Evolutionary conservation across 495 filamentous ascomycete species (phyloP).

Genomic region (Amniculicola lignicola): DNA sequence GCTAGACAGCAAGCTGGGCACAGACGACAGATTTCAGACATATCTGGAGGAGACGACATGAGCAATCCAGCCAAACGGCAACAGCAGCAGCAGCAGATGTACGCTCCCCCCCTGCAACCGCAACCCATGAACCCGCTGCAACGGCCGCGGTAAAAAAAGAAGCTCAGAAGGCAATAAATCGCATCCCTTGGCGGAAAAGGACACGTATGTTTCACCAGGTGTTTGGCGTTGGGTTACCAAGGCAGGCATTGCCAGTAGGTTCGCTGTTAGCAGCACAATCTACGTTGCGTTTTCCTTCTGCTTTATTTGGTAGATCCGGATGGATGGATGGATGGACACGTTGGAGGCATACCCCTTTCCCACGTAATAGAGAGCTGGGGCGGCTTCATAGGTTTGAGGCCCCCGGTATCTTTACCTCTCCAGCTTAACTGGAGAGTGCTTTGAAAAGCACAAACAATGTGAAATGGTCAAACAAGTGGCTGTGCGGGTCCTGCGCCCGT

Average conservation of each 20-base stretch:
- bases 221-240: conserved; percentile 8
- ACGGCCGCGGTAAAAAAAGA: conserved; percentile 24
- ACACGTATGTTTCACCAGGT: background rate
- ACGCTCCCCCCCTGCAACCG: conserved; percentile 49
- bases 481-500: too few species aligned
- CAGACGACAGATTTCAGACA: conserved; percentile 65
- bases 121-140: conserved; percentile 50
- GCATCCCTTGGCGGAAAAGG: background rate
- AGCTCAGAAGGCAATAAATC: background rate
- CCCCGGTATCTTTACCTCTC: too few species aligned
- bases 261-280: too few species aligned
- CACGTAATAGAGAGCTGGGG: background rate
- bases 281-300: too few species aligned
- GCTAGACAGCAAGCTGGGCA: conserved; percentile 40
- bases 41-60: conserved; percentile 55
- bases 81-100: conserved; percentile 66
- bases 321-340: background rate
- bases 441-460: too few species aligned
- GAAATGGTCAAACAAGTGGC: too few species aligned
- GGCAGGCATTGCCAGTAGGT: too few species aligned
- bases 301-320: background rate
- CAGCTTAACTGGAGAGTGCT: too few species aligned
- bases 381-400: too few species aligned
- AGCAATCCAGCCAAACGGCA: conserved; percentile 56
- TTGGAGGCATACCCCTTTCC: conserved; percentile 5